Conservation (phyloP, 2,329 filamentous ascomycete species). For the Zelopaecilomyces penicillatus region DNA sequence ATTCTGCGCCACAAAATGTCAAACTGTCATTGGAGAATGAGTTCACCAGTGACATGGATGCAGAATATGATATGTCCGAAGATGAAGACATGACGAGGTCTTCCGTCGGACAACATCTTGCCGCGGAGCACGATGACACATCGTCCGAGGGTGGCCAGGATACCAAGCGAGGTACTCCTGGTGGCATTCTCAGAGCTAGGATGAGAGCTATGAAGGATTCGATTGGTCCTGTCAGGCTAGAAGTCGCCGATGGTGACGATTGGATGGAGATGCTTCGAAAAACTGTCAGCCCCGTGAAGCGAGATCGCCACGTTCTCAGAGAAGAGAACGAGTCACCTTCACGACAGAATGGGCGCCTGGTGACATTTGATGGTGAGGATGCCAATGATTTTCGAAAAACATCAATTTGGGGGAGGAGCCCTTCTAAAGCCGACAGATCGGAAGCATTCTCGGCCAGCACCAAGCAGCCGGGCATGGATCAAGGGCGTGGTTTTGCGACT, state of each 20-base stretch:
- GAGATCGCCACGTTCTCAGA: conserved; percentile 68
- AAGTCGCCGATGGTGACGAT: conserved; percentile 64
- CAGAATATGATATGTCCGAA: conserved; percentile 68
- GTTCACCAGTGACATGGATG: conserved; percentile 47
- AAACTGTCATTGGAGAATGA: conserved; percentile 56
- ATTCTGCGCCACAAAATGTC: conserved; percentile 58
- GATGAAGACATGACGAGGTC: conserved; percentile 70
- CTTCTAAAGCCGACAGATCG: conserved; percentile 19
- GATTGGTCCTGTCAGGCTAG: conserved; percentile 48
- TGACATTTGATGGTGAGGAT: conserved; percentile 27
- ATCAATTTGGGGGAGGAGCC: conserved; percentile 27
- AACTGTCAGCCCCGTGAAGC: conserved; percentile 89
- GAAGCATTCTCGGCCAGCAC: conserved; percentile 21
- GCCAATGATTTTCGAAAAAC: conserved; percentile 41
- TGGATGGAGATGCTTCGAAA: conserved; percentile 93
- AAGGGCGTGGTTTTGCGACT: conserved; percentile 65
- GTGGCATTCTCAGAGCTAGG: conserved; percentile 53
- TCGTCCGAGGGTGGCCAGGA: conserved; percentile 45
- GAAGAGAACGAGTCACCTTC: conserved; percentile 48
- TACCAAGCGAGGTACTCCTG: conserved; percentile 41
- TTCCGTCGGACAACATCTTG: conserved; percentile 63
- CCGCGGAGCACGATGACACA: conserved; percentile 62
- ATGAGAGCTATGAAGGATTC: conserved; percentile 56
- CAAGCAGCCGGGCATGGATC: conserved; percentile 27
- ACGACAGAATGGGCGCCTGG: conserved; percentile 17